Conservation (phyloP, 2,329 filamentous ascomycete species). For the Trichoderma hamatum region DNA sequence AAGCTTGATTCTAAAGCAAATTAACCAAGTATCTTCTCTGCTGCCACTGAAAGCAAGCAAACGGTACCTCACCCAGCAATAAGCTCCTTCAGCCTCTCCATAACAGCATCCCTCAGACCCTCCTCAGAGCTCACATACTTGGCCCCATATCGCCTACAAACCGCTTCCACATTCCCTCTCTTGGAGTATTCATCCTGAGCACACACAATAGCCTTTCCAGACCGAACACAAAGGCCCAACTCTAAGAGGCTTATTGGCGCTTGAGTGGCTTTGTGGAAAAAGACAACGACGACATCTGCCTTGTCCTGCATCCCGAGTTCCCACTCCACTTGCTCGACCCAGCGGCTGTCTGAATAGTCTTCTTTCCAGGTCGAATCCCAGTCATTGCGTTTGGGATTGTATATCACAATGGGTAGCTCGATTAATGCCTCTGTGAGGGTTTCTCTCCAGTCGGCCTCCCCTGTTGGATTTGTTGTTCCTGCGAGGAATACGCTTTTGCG, state of each 20-base stretch:
- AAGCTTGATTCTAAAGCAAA: background rate
- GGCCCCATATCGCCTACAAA: constrained; percentile 54
- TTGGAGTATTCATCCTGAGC: constrained; percentile 58
- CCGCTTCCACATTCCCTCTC: constrained; percentile 62
- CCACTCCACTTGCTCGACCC: constrained; percentile 61
- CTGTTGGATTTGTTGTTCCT: constrained; percentile 54
- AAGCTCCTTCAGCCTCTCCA: constrained; percentile 31
- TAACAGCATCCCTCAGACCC: constrained; percentile 44
- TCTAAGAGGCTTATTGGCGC: constrained; percentile 64
- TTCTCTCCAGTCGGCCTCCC: constrained; percentile 55
- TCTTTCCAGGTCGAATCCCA: constrained; percentile 60
- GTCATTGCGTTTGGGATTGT: constrained; percentile 58
- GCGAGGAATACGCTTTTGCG: constrained; percentile 57
- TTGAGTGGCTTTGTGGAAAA: constrained; percentile 55
- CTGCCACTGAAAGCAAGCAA: background rate
- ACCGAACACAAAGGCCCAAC: constrained; percentile 55
- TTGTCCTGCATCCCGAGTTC: constrained; percentile 60
- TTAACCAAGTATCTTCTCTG: background rate
- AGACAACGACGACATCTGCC: constrained; percentile 59
- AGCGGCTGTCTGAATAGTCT: constrained; percentile 50
- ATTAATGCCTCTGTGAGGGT: constrained; percentile 47
- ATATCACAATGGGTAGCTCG: constrained; percentile 54
- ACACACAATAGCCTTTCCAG: constrained; percentile 54
- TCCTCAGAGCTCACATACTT: constrained; percentile 48
- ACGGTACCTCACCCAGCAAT: background rate